Percentiles rank a stretch among this genome's conserved stretches.
phyloP scores from a whole-genome alignment of 2,329 filamentous ascomycete species.

The Exserohilum turcica region DNA sequence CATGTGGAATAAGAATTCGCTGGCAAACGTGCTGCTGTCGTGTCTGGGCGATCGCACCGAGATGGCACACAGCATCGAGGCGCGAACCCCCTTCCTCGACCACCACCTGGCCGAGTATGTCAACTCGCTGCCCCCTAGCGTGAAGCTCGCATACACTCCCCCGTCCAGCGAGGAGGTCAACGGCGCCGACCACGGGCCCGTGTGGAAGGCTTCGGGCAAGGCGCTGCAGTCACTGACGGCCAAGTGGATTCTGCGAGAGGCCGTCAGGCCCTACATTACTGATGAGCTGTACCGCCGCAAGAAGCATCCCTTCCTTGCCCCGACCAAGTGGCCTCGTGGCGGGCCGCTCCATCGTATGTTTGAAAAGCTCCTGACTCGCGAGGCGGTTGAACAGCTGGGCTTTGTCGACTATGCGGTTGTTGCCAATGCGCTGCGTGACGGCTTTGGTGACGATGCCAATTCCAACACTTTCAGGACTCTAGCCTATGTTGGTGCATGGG shows the following conservation, averaged over 20 bases:
- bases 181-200: no score
- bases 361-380: slow-evolving; percentile 26
- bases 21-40: slow-evolving; percentile 46
- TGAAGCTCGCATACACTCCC: slow-evolving; percentile 43
- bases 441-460: no score
- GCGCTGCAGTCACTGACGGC: slow-evolving; percentile 35
- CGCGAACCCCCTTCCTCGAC: slow-evolving; percentile 49
- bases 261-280: slow-evolving; percentile 56
- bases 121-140: slow-evolving; percentile 45
- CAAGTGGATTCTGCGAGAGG: slow-evolving; percentile 60
- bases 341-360: slow-evolving; percentile 52
- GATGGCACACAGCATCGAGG: slow-evolving; percentile 50
- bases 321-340: slow-evolving; percentile 47
- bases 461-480: no score
- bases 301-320: slow-evolving; percentile 56
- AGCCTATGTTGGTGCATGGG: no score
- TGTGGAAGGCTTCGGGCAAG: no score
- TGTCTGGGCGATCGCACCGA: slow-evolving; percentile 54
- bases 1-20: slow-evolving; percentile 27
- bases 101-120: slow-evolving; percentile 48
- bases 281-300: slow-evolving; percentile 57
- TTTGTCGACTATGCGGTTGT: slow-evolving; percentile 41
- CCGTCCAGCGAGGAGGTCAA: not conserved
- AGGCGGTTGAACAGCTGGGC: slow-evolving; percentile 33
- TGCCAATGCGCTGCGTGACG: not conserved